Evolutionary conservation across 1,284 basidiomycete genomes (phyloP), one percentile per base, ranked within the genome.

Genomic region (Cutaneotrichosporon sp.): DNA sequence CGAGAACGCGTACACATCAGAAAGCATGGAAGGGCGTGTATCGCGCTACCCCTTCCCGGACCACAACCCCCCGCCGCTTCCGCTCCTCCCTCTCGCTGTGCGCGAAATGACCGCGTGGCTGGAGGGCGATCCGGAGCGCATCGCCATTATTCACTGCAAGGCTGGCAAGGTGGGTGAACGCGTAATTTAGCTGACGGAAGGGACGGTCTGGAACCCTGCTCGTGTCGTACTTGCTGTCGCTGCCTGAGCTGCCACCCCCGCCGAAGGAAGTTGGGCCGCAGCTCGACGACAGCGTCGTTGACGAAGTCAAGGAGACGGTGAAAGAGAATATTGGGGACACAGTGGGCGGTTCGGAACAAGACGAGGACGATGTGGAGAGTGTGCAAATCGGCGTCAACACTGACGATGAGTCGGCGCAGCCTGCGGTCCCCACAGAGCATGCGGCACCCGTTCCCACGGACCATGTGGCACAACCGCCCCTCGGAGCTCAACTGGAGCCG

Each of bases 101-200:
- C 79, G 85, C 16, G 88, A 90, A 70, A 89, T 92, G 71, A 80
- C 79, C 35, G 75, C 79, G n/a, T 93, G 87, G 86, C 77, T 93
- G 3, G 78, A 80, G 37, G 84, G 80, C 0, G 83, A 85, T 14
- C 75, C 79, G 3, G 81, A 86, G 8, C 78, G 85, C 42, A 84
- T 91, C 14, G 85, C 84, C 5, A 88, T 91, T 5, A 79, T 93
- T 1, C 90, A 94, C 65, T 94, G 90, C 72, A 93, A 93, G 82
- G 87, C 88, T 82, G 61, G 66, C 22, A 70, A 65, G 52, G 66
- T 65, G 45, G 32, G 61, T n/a, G n/a, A n/a, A n/a, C n/a, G n/a
- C n/a, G 44, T 9, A 31, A 19, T 38, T 49, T 33, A 1, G 87
- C 54, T 34, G 33, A 25, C 12, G 41, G 27, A 33, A 90, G 71